Conservation (phyloP, 1,139 yeast species). For the Lodderomyces theae region DNA sequence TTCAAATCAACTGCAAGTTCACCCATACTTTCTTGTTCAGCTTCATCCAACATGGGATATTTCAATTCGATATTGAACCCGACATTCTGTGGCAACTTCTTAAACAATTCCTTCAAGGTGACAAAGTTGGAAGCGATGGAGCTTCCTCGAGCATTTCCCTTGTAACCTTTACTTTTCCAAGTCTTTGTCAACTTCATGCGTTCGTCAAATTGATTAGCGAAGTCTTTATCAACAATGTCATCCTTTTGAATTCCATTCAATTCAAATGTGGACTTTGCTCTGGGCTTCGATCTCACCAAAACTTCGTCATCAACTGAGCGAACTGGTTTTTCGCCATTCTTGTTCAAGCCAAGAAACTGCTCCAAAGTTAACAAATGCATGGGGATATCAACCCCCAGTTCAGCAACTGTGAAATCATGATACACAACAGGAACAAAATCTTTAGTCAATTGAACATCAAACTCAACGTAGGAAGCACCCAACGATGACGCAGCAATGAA, state of each 20-base stretch:
- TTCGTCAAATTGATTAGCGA: conserved; percentile 44
- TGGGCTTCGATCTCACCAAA: conserved; percentile 36
- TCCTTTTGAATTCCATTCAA: conserved; percentile 24
- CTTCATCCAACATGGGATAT: conserved; percentile 94
- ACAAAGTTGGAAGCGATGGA: conserved; percentile 92
- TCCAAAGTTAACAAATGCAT: conserved; percentile 91
- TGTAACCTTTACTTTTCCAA: conserved; percentile 81
- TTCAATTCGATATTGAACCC: conserved; percentile 96
- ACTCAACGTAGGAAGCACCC: conserved; percentile 91
- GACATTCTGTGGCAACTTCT: conserved; percentile 73
- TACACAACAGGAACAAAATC: conserved; percentile 90
- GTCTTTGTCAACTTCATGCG: conserved; percentile 87
- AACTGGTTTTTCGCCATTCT: conserved; percentile 15
- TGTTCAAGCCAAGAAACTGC: conserved; percentile 72
- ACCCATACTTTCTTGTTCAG: conserved; percentile 85
- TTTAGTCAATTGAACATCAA: conserved; percentile 95
- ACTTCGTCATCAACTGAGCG: conserved; percentile 40
- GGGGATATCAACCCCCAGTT: conserved; percentile 93
- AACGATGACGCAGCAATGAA: conserved; percentile 95
- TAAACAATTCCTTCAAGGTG: conserved; percentile 79
- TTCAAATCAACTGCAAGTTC: conserved; percentile 82
- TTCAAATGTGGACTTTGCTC: conserved; percentile 40
- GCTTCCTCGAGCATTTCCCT: conserved; percentile 87
- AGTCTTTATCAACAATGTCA: conserved; percentile 39
- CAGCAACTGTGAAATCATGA: conserved; percentile 94